Conservation (phyloP, 176 grass and related monocot genomes). For the Aechmea fasciata region DNA sequence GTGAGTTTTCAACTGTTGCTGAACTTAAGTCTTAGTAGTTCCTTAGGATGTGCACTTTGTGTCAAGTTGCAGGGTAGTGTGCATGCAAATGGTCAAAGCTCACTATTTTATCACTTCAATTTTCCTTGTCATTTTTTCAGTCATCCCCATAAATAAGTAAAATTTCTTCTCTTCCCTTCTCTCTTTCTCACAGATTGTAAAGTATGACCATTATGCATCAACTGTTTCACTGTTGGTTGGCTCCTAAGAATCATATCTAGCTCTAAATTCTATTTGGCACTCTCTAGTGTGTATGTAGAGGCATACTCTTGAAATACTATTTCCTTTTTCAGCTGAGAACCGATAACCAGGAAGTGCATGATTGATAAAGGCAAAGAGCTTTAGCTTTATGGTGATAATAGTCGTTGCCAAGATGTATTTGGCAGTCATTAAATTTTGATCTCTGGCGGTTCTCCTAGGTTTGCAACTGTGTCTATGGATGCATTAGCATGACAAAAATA, state of each 20-base stretch:
- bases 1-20: conserved; percentile 22
- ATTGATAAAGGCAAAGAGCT: no score
- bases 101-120: not conserved
- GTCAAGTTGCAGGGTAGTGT: not conserved
- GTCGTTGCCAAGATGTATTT: no score
- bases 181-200: no score
- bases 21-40: not conserved
- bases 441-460: no score
- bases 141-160: not conserved
- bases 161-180: not conserved
- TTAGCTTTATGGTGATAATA: no score
- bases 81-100: not conserved
- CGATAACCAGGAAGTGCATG: no score
- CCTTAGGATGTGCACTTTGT: not conserved
- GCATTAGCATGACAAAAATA: not conserved
- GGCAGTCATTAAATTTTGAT: no score
- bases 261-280: no score
- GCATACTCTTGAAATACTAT: no score
- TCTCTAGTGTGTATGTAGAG: not conserved
- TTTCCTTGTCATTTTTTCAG: no score
- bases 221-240: not conserved
- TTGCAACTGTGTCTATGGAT: no score
- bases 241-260: not conserved
- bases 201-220: not conserved
- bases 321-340: no score